Evolutionary conservation across 2,329 filamentous ascomycete genomes (phyloP).

Genomic region (Teratosphaeria nubilosa): DNA sequence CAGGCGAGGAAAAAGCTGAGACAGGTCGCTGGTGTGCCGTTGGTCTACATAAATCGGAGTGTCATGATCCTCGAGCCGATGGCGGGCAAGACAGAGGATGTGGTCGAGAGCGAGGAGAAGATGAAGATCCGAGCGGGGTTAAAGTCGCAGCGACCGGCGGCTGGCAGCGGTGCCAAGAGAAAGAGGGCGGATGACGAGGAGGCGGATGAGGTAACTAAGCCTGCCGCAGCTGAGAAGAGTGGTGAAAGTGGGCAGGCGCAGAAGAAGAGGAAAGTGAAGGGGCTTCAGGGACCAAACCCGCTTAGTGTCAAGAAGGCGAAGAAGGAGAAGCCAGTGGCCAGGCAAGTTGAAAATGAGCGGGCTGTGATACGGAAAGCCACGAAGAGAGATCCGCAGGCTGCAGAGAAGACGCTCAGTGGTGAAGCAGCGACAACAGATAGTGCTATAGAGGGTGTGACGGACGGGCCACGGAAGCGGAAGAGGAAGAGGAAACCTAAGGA

Average conservation of each 20-base stretch:
- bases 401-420: constrained; percentile 11
- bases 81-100: constrained; percentile 54
- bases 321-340: constrained; percentile 28
- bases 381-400: constrained; percentile 20
- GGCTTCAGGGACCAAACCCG: constrained; percentile 61
- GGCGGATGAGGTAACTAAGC: constrained; percentile 14
- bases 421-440: constrained; percentile 1
- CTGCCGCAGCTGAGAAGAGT: constrained; percentile 25
- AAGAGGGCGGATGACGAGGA: constrained; percentile 21
- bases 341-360: constrained; percentile 11
- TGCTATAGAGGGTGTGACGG: constrained; percentile 3
- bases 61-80: constrained; percentile 75
- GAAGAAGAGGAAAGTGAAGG: constrained; percentile 46
- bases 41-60: constrained; percentile 68
- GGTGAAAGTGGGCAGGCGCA: constrained; percentile 28
- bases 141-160: constrained; percentile 25
- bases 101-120: constrained; percentile 58
- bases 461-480: constrained; percentile 15
- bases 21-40: constrained; percentile 58
- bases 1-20: constrained; percentile 55
- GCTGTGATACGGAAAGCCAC: constrained; percentile 13
- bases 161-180: constrained; percentile 16
- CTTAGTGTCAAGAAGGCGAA: constrained; percentile 61
- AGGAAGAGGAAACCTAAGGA: constrained; percentile 19
- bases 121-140: constrained; percentile 64